Conservation (phyloP, 495 filamentous ascomycete genomes). For the Penicillium lagena region DNA sequence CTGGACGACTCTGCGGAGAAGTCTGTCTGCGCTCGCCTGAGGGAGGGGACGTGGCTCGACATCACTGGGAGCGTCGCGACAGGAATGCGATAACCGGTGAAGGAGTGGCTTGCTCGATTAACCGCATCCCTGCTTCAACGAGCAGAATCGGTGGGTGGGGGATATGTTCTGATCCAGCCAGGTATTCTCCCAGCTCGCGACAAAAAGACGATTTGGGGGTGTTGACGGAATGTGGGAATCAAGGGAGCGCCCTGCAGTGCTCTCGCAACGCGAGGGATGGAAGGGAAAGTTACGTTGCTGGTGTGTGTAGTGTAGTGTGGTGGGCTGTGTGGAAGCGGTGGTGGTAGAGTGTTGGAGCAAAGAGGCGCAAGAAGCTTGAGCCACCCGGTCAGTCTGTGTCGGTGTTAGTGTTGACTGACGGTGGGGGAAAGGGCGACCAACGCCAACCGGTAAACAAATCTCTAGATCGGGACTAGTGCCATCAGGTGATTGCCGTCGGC, state of each 20-base stretch:
- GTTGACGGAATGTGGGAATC: conserved; percentile 24
- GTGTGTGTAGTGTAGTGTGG: too few relatives aligned
- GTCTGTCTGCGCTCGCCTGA: conserved; percentile 64
- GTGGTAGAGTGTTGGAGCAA: too few relatives aligned
- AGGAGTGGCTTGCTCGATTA: conserved; percentile 22
- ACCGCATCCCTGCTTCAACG: conserved; percentile 38
- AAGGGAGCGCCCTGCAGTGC: conserved; percentile 19
- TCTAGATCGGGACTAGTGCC: conserved; percentile 30
- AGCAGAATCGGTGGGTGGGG: conserved; percentile 18
- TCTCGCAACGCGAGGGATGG: background rate
- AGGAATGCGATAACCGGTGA: conserved; percentile 25
- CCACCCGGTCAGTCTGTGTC: background rate
- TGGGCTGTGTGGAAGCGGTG: too few relatives aligned
- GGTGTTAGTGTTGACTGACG: conserved; percentile 20
- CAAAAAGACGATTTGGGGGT: background rate
- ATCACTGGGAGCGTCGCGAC: conserved; percentile 26
- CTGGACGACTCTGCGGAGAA: conserved; percentile 49
- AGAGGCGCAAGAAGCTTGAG: too few relatives aligned
- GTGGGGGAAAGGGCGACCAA: conserved; percentile 25
- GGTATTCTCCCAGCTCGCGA: background rate
- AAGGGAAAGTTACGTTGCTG: background rate
- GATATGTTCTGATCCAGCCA: conserved; percentile 6
- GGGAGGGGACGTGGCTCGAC: conserved; percentile 31
- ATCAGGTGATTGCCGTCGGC: conserved; percentile 22
- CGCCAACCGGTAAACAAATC: conserved; percentile 34